phyloP scores from a whole-genome alignment of 345 rosid genomes.

The Citrus unshiu region DNA sequence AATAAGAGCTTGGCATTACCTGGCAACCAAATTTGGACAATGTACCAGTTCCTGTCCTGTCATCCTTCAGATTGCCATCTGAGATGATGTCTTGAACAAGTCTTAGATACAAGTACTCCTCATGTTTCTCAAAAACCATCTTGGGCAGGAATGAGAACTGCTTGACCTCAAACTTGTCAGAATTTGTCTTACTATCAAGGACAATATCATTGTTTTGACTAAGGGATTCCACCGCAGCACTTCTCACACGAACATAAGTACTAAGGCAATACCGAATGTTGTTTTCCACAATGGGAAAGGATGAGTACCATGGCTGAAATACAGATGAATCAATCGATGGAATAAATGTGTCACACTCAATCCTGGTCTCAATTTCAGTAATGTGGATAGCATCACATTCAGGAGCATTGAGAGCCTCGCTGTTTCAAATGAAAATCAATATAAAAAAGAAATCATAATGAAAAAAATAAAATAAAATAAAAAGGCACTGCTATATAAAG shows the following conservation, averaged over 20 bases:
- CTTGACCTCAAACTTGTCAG: constrained; percentile 49
- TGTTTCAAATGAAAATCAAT: constrained; percentile 28
- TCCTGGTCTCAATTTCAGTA: constrained; percentile 68
- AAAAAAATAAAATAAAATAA: background rate
- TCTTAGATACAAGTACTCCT: constrained; percentile 66
- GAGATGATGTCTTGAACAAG: constrained; percentile 64
- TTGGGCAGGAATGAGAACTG: constrained; percentile 67
- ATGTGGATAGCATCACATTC: constrained; percentile 86
- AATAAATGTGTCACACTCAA: constrained; percentile 89
- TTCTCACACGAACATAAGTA: constrained; percentile 73
- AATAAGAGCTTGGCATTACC: constrained; percentile 30
- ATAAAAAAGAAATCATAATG: background rate
- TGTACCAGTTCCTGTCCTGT: constrained; percentile 86
- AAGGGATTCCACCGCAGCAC: constrained; percentile 32
- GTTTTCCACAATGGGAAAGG: constrained; percentile 69
- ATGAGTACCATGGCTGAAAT: constrained; percentile 88
- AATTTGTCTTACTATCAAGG: constrained; percentile 27
- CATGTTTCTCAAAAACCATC: constrained; percentile 69
- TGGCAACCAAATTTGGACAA: constrained; percentile 86
- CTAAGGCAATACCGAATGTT: constrained; percentile 54
- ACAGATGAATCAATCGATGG: constrained; percentile 61
- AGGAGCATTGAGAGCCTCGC: constrained; percentile 75
- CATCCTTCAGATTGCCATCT: constrained; percentile 59
- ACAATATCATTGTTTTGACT: constrained; percentile 25
- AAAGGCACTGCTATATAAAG: too few relatives aligned